A percentile compares a stretch with the other conserved stretches of the same genome.
Conservation (phyloP, 805 yeast species). For the Candida alai region DNA sequence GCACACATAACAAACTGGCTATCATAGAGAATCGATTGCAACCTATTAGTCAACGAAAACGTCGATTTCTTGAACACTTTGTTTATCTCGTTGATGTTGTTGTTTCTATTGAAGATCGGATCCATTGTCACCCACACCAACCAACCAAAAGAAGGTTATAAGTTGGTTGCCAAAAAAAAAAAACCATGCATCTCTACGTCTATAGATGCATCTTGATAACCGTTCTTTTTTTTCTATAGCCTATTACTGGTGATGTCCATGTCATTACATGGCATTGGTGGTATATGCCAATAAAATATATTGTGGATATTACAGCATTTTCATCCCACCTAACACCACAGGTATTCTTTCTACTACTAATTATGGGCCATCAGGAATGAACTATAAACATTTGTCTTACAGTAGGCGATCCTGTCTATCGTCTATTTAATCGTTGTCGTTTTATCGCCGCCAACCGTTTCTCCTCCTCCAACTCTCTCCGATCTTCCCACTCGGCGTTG, state of each 20-base stretch:
- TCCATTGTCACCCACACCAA: slow-evolving; percentile 3
- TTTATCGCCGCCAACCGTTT: slow-evolving; percentile 35
- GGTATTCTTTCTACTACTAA: too few species aligned
- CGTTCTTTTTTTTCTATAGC: too few species aligned
- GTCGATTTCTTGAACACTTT: slow-evolving; percentile 49
- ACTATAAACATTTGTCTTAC: too few species aligned
- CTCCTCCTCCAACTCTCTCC: slow-evolving; percentile 61
- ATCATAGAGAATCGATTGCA: slow-evolving; percentile 72
- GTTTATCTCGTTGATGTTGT: slow-evolving; percentile 21
- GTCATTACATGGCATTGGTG: too few species aligned
- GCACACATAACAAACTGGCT: slow-evolving; percentile 42
- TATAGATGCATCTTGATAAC: too few species aligned
- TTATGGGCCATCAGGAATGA: too few species aligned
- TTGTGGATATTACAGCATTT: too few species aligned
- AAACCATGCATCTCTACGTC: too few species aligned
- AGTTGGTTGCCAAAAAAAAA: slow-evolving; percentile 1
- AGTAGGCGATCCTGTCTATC: not conserved
- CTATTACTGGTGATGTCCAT: too few species aligned
- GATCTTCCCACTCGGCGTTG: slow-evolving; percentile 74
- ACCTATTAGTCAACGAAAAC: slow-evolving; percentile 52
- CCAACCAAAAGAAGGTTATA: not conserved
- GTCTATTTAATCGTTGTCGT: slow-evolving; percentile 11
- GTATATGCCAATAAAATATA: too few species aligned
- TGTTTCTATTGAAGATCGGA: slow-evolving; percentile 6
- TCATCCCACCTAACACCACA: too few species aligned